A percentile compares a stretch with the other conserved stretches of the same genome.
These are phyloP conservation scores for Termitomyces sp. DNA, from an alignment of 768 basidiomycete species.

Conservation along the genomic window DNA sequence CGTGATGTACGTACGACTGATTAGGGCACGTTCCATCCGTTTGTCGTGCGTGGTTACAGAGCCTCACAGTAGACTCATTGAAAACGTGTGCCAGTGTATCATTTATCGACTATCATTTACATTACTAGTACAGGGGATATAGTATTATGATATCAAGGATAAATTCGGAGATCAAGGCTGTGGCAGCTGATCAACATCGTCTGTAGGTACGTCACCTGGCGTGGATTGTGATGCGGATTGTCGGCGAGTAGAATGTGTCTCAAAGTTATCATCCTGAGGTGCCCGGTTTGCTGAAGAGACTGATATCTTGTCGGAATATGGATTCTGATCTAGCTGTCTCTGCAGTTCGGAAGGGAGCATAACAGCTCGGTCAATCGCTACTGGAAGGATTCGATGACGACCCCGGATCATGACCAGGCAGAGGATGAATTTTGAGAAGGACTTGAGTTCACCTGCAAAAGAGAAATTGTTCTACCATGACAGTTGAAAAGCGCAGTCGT, in stretches of 20 bases:
- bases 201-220: not conserved
- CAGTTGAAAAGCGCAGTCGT: constrained; percentile 7
- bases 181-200: not conserved
- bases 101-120: not conserved
- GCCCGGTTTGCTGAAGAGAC: not conserved
- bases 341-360: constrained; percentile 69
- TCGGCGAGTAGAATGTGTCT: constrained; percentile 1
- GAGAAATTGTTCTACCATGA: constrained; percentile 67
- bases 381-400: constrained; percentile 82
- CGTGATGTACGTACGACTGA: not conserved
- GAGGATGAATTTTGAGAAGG: constrained; percentile 84
- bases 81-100: not conserved
- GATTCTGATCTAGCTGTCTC: constrained; percentile 19
- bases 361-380: constrained; percentile 85
- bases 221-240: constrained; percentile 1
- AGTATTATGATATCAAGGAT: not conserved
- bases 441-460: constrained; percentile 70
- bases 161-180: not conserved
- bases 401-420: constrained; percentile 92
- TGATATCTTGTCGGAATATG: constrained; percentile 9
- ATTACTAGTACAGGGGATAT: not conserved
- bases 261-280: not conserved
- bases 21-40: constrained; percentile 5
- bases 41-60: not conserved
- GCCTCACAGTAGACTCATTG: not conserved